Evolutionary conservation across 257 asterid genomes (phyloP), one percentile per base, ranked within the genome.

Genomic region (Solanum sejunctum): DNA sequence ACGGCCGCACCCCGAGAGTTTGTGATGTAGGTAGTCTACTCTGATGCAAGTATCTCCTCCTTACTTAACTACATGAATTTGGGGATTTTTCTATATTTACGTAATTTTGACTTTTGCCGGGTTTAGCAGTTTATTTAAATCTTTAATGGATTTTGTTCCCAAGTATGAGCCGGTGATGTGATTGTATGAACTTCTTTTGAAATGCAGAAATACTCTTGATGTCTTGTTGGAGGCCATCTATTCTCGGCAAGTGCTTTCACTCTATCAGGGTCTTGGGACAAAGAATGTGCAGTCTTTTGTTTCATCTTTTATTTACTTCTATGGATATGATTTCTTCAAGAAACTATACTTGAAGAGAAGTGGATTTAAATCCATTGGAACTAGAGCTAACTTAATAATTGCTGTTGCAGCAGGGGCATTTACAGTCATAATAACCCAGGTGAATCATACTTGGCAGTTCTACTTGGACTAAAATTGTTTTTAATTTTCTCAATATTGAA

Each of bases 401-500:
- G 99, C 98, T 26, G 98, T 97, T 81, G 97, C 93, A 55, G 97
- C 99, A 49, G 99, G 98, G 83, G 96, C 97, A 10, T 89, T 94
- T 88, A 94, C 99, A 0, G 98, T 91, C 18, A 80, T 94, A 57
- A 82, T 93, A 64, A 93, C 98, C 71, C 99, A 96, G 94, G 98
- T 90, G 81, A 89, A 91, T 86, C 45, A 47, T 23, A n/a, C 26
- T 87, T 70, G 61, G 21, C 73, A 43, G 11, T 61, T 82, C 63
- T 26, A 8, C 47, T 26, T 49, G 12, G 63, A 85, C 61, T 73
- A 58, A 10, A 73, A 43, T 36, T 69, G 49, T 47, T 10, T 26
- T 54, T 23, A 70, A 39, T 52, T 57, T 69, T 84, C 69, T 51
- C 49, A 57, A 11, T 52, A 52, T 61, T 83, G 69, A 26, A 83